Base-by-base conservation (phyloP, 345 rosid species). In the Gossypium australe region DNA sequence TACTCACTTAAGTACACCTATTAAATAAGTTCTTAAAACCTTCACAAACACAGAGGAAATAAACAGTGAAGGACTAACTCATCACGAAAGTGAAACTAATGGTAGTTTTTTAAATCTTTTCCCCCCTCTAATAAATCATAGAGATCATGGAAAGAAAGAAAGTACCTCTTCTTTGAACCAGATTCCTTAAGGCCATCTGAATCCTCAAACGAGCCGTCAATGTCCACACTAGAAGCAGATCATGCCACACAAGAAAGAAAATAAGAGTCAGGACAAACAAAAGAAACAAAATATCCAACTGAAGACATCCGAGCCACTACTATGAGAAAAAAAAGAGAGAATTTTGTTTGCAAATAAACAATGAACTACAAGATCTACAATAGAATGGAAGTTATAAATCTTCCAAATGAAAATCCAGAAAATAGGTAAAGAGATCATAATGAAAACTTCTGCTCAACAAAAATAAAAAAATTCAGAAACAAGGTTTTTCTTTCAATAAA, bases 121-220 rank as follows among this genome's bases (percentile, higher is more conserved):
- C n/a, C 12, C 11, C 14, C 16, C 17, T 3, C 2, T 9, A 22
- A 16, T 11, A 66, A 18, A 67, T 24, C 10, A 58, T n/a, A 64
- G 11, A 34, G 11, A 10, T 49, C 34, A 34, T 14, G 22, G 4
- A 65, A 47, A 16, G 34, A 61, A 9, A 47, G 47, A 61, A 48
- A 6, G 7, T 82, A 94, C 98, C 97, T 89, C 87, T 94, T 94
- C 82, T 86, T 92, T 56, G 94, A 86, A 74, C 85, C 85, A 77
- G 82, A 79, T 75, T 92, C 97, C 87, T 91, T 94, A 65, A 66
- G 82, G 73, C 81, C 83, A 66, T 91, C 89, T 29, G 90, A 87
- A 72, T 94, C 89, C 76, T 87, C 98, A 72, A 84, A 79, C 1
- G 93, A 81, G 60, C 85, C 89, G 82, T 91, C 96, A 68, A 82